Evolutionary conservation across 164 flowering plant species (phyloP).

Genomic region (Vitis riparia): DNA sequence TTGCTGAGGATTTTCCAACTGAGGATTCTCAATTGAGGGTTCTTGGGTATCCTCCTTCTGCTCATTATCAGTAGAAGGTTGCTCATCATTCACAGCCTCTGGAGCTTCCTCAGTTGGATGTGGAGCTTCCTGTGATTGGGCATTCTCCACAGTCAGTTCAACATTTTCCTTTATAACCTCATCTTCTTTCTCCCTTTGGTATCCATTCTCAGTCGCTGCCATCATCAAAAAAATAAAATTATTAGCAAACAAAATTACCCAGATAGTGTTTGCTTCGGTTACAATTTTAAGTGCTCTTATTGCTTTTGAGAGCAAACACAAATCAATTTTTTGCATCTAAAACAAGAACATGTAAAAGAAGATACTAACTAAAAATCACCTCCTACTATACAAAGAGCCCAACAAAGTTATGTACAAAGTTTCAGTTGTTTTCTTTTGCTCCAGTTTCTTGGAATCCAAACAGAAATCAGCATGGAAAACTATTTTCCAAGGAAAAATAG

Average conservation of each 20-base stretch:
- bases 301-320: too few relatives aligned
- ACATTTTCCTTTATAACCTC: slow-evolving; percentile 20
- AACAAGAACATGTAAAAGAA: too few relatives aligned
- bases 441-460: too few relatives aligned
- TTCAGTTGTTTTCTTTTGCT: too few relatives aligned
- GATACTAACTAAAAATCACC: too few relatives aligned
- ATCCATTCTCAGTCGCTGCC: slow-evolving; percentile 54
- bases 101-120: slow-evolving; percentile 11
- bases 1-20: slow-evolving; percentile 14
- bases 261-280: not conserved
- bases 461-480: too few relatives aligned
- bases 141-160: slow-evolving; percentile 5
- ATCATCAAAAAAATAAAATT: not conserved
- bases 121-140: slow-evolving; percentile 16
- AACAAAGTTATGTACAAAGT: too few relatives aligned
- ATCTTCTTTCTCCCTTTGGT: slow-evolving; percentile 26
- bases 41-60: slow-evolving; percentile 10
- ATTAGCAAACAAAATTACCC: not conserved
- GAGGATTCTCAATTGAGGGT: slow-evolving; percentile 14
- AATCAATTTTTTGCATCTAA: too few relatives aligned
- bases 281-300: too few relatives aligned
- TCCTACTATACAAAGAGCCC: too few relatives aligned
- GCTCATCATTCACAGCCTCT: slow-evolving; percentile 8
- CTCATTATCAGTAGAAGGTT: slow-evolving; percentile 7
- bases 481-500: too few relatives aligned